These are phyloP conservation scores for Miscanthus sacchariflorus DNA, from an alignment of 202 grass and related monocot genomes.

Conservation along the genomic window DNA sequence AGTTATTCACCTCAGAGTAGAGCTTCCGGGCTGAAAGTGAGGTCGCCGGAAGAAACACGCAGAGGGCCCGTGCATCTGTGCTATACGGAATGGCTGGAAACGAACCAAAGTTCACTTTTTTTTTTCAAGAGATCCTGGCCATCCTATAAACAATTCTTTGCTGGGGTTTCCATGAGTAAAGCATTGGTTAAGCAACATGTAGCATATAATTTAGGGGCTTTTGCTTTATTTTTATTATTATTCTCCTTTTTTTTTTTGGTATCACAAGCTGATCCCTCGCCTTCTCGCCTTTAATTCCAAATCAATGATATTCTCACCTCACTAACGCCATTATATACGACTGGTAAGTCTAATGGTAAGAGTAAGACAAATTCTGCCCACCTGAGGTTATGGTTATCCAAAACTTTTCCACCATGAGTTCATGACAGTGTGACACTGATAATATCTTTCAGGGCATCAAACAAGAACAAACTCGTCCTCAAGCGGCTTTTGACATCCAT, in stretches of 20 bases:
- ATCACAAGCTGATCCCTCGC: background rate
- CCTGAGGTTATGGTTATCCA: slow-evolving; percentile 37
- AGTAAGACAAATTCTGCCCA: slow-evolving; percentile 15
- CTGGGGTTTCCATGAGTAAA: slow-evolving; percentile 32
- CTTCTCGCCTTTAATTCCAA: background rate
- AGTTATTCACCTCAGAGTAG: slow-evolving; percentile 47
- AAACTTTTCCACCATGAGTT: background rate
- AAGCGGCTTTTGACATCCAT: slow-evolving; percentile 8
- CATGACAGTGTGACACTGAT: background rate
- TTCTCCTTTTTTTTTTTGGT: background rate
- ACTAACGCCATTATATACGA: background rate
- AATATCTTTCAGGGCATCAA: slow-evolving; percentile 30
- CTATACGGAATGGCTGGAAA: slow-evolving; percentile 43
- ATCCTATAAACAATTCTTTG: slow-evolving; percentile 29
- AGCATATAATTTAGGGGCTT: slow-evolving; percentile 7
- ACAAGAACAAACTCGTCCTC: slow-evolving; percentile 5
- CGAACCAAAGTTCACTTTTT: slow-evolving; percentile 30
- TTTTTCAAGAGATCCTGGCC: background rate
- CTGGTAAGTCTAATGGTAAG: background rate
- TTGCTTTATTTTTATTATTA: background rate
- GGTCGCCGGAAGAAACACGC: background rate
- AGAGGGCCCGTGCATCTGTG: slow-evolving; percentile 24
- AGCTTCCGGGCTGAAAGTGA: slow-evolving; percentile 25
- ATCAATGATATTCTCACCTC: slow-evolving; percentile 5
- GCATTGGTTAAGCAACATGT: slow-evolving; percentile 25